Percentiles rank a stretch among this genome's conserved stretches.
These are phyloP conservation scores for Sanghuangporus sanghuang DNA, from an alignment of 1,284 basidiomycete species.

Conservation along the genomic window DNA sequence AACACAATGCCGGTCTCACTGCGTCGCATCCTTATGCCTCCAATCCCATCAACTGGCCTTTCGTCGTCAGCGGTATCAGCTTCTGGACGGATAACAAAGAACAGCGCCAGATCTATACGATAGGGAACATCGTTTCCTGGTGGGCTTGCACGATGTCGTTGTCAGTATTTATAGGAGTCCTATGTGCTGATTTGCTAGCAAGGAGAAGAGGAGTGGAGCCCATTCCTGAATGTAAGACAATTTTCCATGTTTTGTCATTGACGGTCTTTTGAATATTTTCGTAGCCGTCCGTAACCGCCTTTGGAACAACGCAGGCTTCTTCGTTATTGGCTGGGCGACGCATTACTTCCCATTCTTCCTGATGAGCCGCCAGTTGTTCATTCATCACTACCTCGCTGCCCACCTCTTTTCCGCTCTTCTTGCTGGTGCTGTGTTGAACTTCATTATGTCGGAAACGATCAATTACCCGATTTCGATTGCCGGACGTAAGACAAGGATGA, in stretches of 20 bases:
- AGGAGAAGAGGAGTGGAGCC: slow-evolving; percentile 82
- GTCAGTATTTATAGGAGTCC: slow-evolving; percentile 84
- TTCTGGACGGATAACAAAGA: slow-evolving; percentile 92
- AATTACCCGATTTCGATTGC: slow-evolving; percentile 85
- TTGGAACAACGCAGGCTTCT: slow-evolving; percentile 95
- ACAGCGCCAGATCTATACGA: slow-evolving; percentile 92
- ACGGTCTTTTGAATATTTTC: slow-evolving; percentile 11
- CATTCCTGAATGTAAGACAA: slow-evolving; percentile 74
- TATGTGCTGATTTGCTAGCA: slow-evolving; percentile 86
- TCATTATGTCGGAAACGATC: slow-evolving; percentile 86
- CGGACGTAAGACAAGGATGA: slow-evolving; percentile 56
- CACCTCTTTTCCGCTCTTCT: slow-evolving; percentile 90
- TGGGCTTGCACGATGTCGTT: slow-evolving; percentile 87
- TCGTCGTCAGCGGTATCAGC: slow-evolving; percentile 90
- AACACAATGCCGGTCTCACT: slow-evolving; percentile 95
- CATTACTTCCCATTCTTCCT: slow-evolving; percentile 99
- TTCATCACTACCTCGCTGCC: slow-evolving; percentile 97
- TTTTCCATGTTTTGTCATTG: not conserved
- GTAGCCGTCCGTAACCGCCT: slow-evolving; percentile 85
- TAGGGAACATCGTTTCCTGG: slow-evolving; percentile 94
- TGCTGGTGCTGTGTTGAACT: slow-evolving; percentile 89
- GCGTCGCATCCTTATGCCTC: slow-evolving; percentile 95
- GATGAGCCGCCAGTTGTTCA: slow-evolving; percentile 94
- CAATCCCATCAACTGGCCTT: slow-evolving; percentile 96
- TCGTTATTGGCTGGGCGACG: slow-evolving; percentile 89